Conservation (phyloP, 2,329 filamentous ascomycete species). For the Sporothrix sp. region DNA sequence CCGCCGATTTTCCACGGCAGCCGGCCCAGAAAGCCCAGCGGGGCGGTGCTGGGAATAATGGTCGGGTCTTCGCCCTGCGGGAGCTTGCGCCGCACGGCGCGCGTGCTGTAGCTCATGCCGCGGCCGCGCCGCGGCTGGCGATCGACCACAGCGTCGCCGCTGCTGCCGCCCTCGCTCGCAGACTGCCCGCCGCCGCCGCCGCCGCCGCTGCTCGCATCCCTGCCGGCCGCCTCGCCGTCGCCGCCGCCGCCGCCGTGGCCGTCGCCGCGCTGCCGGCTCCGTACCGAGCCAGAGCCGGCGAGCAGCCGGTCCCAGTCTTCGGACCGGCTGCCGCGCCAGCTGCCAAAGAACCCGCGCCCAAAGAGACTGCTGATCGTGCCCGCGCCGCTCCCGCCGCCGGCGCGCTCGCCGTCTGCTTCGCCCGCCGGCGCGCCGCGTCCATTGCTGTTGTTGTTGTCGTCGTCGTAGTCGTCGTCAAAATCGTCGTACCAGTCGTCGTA, state of each 20-base stretch:
- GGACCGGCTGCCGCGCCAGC: slow-evolving; percentile 54
- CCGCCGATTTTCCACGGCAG: slow-evolving; percentile 79
- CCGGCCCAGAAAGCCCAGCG: slow-evolving; percentile 73
- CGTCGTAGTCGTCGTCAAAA: slow-evolving; percentile 32
- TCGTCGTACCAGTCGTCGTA: slow-evolving; percentile 91
- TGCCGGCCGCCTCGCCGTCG: slow-evolving; percentile 20
- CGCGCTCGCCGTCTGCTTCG: slow-evolving; percentile 25
- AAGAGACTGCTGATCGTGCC: slow-evolving; percentile 27
- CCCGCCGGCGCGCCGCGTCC: slow-evolving; percentile 60
- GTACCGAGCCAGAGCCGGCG: slow-evolving; percentile 51
- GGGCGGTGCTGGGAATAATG: slow-evolving; percentile 78
- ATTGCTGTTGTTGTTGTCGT: slow-evolving; percentile 46
- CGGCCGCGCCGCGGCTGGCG: slow-evolving; percentile 63
- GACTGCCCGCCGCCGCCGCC: slow-evolving; percentile 20
- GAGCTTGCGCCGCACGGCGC: slow-evolving; percentile 25
- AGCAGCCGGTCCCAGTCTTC: slow-evolving; percentile 81
- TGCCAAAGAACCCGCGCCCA: slow-evolving; percentile 52
- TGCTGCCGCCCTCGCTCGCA: slow-evolving; percentile 21
- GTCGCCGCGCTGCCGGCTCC: slow-evolving; percentile 26
- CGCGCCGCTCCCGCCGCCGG: slow-evolving; percentile 24
- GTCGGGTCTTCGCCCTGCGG: slow-evolving; percentile 60
- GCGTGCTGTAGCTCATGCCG: slow-evolving; percentile 83
- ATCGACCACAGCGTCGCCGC: slow-evolving; percentile 31
- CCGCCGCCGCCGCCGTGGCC: slow-evolving; percentile 23
- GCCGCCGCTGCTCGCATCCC: slow-evolving; percentile 18